Evolutionary conservation across 768 basidiomycete species (phyloP).

Genomic region (Phaffia tasmanica): DNA sequence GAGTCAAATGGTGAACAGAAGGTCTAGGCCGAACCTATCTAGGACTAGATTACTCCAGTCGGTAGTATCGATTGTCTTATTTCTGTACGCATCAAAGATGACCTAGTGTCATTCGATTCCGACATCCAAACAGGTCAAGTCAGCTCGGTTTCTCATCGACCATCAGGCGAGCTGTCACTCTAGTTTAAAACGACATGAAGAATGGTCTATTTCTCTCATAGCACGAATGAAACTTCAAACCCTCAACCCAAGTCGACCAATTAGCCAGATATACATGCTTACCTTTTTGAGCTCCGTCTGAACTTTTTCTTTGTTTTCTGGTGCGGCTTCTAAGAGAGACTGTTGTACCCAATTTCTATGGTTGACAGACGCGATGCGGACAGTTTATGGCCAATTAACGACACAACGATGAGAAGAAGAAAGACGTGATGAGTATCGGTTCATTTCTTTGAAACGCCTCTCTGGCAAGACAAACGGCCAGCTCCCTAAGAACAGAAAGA

Average conservation of each 20-base stretch:
- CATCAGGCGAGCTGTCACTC: too few relatives aligned
- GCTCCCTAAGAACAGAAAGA: neutral
- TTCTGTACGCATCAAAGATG: conserved; percentile 82
- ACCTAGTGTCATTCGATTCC: conserved; percentile 40
- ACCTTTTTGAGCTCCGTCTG: conserved; percentile 80
- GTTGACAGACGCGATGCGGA: neutral
- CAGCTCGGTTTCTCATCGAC: neutral
- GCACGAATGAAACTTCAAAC: too few relatives aligned
- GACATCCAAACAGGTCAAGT: conserved; percentile 7
- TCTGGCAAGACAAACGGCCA: neutral
- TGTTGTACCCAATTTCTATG: conserved; percentile 86
- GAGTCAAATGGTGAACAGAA: conserved; percentile 20
- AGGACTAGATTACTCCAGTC: conserved; percentile 85
- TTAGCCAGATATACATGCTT: conserved; percentile 7
- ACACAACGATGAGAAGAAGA: neutral
- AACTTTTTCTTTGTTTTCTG: conserved; percentile 72
- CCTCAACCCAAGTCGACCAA: neutral
- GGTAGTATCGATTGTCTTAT: conserved; percentile 77
- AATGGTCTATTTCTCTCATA: neutral
- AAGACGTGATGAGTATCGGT: neutral
- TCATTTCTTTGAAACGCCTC: neutral
- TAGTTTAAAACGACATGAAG: neutral
- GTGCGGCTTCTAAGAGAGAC: conserved; percentile 82
- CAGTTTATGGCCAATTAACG: neutral
- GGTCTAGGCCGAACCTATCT: conserved; percentile 46